Conservation (phyloP, 495 filamentous ascomycete species). For the Trichoderma orchidacearum region DNA sequence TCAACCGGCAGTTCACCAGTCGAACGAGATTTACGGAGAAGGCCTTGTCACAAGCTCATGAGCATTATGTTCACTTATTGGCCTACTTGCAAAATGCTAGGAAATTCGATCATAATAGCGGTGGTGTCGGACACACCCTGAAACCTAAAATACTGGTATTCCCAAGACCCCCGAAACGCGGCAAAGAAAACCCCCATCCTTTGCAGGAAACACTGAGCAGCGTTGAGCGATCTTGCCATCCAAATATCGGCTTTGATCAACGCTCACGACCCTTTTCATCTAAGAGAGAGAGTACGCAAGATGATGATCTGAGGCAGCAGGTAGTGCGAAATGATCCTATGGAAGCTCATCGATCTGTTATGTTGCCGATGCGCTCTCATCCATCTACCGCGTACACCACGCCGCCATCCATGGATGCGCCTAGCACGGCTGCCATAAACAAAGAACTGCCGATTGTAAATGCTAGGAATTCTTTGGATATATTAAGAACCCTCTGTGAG, state of each 20-base stretch:
- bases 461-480: constrained; percentile 61
- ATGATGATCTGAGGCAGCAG: neutral
- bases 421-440: neutral
- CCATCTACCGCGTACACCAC: neutral
- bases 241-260: constrained; percentile 3
- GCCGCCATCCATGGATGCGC: neutral
- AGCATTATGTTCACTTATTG: constrained; percentile 76
- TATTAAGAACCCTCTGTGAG: constrained; percentile 67
- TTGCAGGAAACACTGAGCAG: constrained; percentile 5
- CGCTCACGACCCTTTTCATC: neutral
- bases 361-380: neutral
- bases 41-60: constrained; percentile 71
- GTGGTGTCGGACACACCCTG: constrained; percentile 10
- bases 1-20: constrained; percentile 10
- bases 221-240: constrained; percentile 5
- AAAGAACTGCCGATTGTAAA: constrained; percentile 15
- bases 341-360: neutral
- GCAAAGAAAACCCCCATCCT: neutral
- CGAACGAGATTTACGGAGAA: constrained; percentile 67
- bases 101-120: constrained; percentile 22
- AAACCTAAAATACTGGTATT: constrained; percentile 31
- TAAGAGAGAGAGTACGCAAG: neutral
- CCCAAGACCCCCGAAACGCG: constrained; percentile 26
- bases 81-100: constrained; percentile 55
- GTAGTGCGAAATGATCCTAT: neutral